Evolutionary conservation across 2,329 filamentous ascomycete species (phyloP), one percentile per base, ranked within the genome.

Genomic region (Penicillium sp.): DNA sequence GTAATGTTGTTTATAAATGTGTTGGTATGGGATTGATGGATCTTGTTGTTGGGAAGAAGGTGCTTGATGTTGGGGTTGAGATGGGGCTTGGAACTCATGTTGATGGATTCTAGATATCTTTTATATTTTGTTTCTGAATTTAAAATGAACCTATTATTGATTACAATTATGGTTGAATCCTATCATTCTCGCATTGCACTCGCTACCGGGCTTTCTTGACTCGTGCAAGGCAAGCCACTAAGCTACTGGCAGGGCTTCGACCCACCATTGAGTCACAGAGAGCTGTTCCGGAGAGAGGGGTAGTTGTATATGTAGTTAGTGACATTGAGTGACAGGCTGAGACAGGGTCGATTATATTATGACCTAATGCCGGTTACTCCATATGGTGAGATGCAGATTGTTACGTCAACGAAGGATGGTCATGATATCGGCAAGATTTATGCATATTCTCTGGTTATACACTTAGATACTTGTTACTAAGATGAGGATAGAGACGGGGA

Each of bases 11-110:
- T 1, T 80, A 79, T 45, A 82, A 82, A 60, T 79, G 78, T 57
- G 78, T 82, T 8, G 79, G 79, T 0, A 73, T 82, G 64, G 78
- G 78, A 0, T 69, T 81, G 38, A 82, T 80, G 75, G 79, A 81
- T 67, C 60, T 81, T 43, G 73, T 76, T 9, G 70, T 80, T 50
- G 78, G 75, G 8, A 74, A 71, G 59, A 71, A 72, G 56, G 53
- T 78, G 54, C 65, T 78, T 50, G 66, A 71, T 14, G 61, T 77
- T 55, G 75, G 73, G 16, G 60, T 42, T 17, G 67, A 69, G 33
- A 57, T 60, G 52, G 67, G 64, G 2, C 38, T 74, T 42, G 75
- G 75, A 1, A 67, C 71, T 41, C 58, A 65, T 46, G 67, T 77
- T 42, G 67, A 72, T 53, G 73, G 70, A 6, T 77, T 77, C 51